These are phyloP conservation scores for Neofusicoccum kwambonambiense DNA, from an alignment of 2,329 filamentous ascomycete genomes.

Conservation along the genomic window DNA sequence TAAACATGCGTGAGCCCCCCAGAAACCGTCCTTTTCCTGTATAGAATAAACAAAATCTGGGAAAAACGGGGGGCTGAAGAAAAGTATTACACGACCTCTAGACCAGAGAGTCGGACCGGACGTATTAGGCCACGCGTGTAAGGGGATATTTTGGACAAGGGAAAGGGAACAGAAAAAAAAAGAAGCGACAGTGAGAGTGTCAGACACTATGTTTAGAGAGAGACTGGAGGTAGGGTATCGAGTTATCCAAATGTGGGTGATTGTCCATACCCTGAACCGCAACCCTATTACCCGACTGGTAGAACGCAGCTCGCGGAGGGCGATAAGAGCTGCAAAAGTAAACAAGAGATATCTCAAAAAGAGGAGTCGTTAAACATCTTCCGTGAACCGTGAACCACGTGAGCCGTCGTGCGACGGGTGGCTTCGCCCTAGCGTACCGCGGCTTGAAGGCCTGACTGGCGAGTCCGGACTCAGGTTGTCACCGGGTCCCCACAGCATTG, in stretches of 20 bases:
- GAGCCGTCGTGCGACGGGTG: constrained; percentile 47
- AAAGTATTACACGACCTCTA: constrained; percentile 14
- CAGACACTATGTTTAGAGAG: constrained; percentile 12
- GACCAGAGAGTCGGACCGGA: constrained; percentile 12
- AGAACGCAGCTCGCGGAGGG: neutral
- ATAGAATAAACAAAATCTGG: constrained; percentile 6
- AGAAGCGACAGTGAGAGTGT: neutral
- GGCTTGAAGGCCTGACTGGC: constrained; percentile 30
- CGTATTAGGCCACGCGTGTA: constrained; percentile 16
- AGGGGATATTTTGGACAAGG: constrained; percentile 5
- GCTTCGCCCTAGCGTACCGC: constrained; percentile 41
- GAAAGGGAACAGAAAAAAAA: neutral
- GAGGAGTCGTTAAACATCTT: constrained; percentile 41
- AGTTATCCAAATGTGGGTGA: constrained; percentile 9
- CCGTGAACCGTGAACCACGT: constrained; percentile 47
- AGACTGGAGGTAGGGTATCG: constrained; percentile 4
- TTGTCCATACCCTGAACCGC: constrained; percentile 2
- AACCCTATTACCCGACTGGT: neutral
- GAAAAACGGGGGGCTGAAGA: neutral
- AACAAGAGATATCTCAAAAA: constrained; percentile 13
- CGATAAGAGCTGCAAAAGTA: constrained; percentile 6
- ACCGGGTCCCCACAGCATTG: constrained; percentile 13
- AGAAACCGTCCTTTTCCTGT: constrained; percentile 7
- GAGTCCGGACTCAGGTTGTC: constrained; percentile 36
- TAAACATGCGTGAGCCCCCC: constrained; percentile 16